Conservation (phyloP, 768 basidiomycete genomes). For the Lactarius quietus region DNA sequence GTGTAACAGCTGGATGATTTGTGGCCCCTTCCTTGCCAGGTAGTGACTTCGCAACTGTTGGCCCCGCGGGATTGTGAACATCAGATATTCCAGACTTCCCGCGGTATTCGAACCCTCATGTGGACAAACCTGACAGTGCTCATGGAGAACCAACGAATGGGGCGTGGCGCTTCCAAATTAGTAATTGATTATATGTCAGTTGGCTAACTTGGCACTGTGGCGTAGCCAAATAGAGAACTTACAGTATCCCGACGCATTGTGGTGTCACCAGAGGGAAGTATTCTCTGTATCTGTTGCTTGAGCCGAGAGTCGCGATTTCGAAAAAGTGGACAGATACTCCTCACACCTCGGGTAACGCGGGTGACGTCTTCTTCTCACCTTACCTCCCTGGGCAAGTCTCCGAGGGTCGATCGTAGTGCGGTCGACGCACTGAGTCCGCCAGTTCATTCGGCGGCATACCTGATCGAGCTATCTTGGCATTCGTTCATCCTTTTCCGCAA, state of each 20-base stretch:
- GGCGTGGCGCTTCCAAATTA: too few species aligned
- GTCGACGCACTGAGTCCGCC: background rate
- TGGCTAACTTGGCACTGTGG: too few species aligned
- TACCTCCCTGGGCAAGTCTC: background rate
- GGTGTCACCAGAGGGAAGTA: too few species aligned
- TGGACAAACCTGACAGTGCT: background rate
- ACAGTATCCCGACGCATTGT: too few species aligned
- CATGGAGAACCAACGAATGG: too few species aligned
- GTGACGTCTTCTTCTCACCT: too few species aligned
- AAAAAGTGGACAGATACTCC: too few species aligned
- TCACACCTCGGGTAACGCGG: background rate
- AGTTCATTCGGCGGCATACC: background rate
- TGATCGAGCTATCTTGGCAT: background rate
- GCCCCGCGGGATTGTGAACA: background rate
- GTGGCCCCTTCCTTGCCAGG: background rate
- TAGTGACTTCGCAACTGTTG: background rate
- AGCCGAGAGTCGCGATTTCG: background rate
- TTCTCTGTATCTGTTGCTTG: too few species aligned
- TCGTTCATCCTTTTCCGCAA: background rate
- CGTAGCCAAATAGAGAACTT: background rate
- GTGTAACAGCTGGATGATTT: background rate
- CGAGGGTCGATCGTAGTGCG: background rate
- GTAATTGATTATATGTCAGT: background rate
- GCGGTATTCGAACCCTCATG: background rate
- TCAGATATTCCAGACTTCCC: background rate